A percentile compares a stretch with the other conserved stretches of the same genome.
Evolutionary conservation across 1,284 basidiomycete genomes (phyloP).

Genomic region (Papiliotrema flavescens): DNA sequence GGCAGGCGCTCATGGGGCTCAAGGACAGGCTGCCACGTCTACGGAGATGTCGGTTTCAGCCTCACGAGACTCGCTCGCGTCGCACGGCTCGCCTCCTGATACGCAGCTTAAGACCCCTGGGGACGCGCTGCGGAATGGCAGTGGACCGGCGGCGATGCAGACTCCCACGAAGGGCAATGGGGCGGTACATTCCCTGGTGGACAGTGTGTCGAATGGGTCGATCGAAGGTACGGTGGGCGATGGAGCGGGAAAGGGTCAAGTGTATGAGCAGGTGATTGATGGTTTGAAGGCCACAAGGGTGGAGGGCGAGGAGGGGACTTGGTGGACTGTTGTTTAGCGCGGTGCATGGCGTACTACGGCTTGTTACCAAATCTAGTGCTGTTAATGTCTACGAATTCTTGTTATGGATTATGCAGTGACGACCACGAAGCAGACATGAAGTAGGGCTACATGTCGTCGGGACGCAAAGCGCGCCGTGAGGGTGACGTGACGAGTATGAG

Average conservation of each 20-base stretch:
- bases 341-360: no score
- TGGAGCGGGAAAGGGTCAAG: background rate
- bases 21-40: background rate
- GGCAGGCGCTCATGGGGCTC: background rate
- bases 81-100: background rate
- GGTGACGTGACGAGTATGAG: no score
- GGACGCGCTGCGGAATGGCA: background rate
- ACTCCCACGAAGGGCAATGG: background rate
- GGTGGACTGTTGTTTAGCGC: background rate
- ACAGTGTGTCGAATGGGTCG: background rate
- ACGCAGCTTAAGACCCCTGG: constrained; percentile 2
- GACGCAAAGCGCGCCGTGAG: no score
- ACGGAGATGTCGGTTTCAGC: no score
- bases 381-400: no score
- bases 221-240: background rate
- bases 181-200: background rate
- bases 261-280: background rate
- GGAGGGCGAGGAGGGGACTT: background rate
- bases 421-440: no score
- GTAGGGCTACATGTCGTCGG: no score
- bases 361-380: no score
- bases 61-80: no score
- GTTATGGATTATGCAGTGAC: no score
- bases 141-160: background rate
- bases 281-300: background rate